Conservation (phyloP, 2,329 filamentous ascomycete species). For the Colletotrichum horii region DNA sequence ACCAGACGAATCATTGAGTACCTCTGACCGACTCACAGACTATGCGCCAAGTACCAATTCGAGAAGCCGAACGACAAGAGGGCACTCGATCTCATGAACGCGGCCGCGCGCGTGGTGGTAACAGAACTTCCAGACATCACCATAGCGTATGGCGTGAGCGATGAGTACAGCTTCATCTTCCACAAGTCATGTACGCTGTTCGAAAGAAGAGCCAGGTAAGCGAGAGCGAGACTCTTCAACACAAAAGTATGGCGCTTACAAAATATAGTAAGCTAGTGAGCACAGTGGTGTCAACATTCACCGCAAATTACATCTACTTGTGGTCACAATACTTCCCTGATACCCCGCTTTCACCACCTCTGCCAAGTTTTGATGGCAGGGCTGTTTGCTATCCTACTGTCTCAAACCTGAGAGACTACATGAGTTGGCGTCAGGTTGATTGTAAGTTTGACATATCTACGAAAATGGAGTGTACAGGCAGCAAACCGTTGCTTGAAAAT, state of each 20-base stretch:
- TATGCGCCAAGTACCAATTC: conserved; percentile 84
- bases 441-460: conserved; percentile 63
- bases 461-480: neutral
- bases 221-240: neutral
- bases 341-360: conserved; percentile 70
- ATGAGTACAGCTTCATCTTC: conserved; percentile 94
- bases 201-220: conserved; percentile 79
- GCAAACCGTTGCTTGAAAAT: neutral
- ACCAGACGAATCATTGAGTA: neutral
- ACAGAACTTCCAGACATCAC: conserved; percentile 83
- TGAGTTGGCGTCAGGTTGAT: conserved; percentile 96
- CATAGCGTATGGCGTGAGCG: conserved; percentile 91
- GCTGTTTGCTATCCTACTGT: conserved; percentile 88
- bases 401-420: conserved; percentile 86
- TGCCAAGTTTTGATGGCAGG: conserved; percentile 92
- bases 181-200: conserved; percentile 84
- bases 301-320: conserved; percentile 83
- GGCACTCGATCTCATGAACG: conserved; percentile 93
- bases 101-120: conserved; percentile 84
- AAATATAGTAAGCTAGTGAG: conserved; percentile 80
- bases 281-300: conserved; percentile 92
- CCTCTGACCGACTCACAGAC: conserved; percentile 50
- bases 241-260: neutral
- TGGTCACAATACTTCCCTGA: conserved; percentile 81
- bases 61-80: conserved; percentile 90